These are phyloP conservation scores for Erigeron philadelphicus DNA, from an alignment of 140 eudicot species.

Conservation along the genomic window DNA sequence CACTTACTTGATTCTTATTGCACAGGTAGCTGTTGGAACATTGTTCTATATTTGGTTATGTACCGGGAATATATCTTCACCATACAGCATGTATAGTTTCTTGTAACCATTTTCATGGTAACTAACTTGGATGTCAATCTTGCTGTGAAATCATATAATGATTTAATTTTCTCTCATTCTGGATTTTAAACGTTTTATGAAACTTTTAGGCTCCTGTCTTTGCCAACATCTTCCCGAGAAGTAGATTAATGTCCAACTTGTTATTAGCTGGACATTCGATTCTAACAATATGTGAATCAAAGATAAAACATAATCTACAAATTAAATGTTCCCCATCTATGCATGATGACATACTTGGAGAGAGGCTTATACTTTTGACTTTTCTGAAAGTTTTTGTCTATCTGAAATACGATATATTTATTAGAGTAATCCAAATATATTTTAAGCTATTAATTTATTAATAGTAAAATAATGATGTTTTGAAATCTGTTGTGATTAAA, in stretches of 20 bases:
- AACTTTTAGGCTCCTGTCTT: not conserved
- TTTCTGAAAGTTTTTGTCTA: slow-evolving; percentile 5
- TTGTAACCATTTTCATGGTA: slow-evolving; percentile 68
- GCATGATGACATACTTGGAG: slow-evolving; percentile 7
- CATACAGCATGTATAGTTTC: slow-evolving; percentile 95
- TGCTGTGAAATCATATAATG: slow-evolving; percentile 21
- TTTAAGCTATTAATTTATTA: too few species aligned
- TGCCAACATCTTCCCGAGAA: not conserved
- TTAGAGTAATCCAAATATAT: not conserved
- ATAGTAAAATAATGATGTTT: not conserved
- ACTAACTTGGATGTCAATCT: slow-evolving; percentile 43
- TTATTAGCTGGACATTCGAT: slow-evolving; percentile 4
- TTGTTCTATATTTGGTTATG: slow-evolving; percentile 75
- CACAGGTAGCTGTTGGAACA: slow-evolving; percentile 72
- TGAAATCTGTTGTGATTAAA: not conserved
- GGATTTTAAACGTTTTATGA: not conserved
- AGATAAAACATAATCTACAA: not conserved
- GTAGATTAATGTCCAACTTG: slow-evolving; percentile 7
- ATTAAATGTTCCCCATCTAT: slow-evolving; percentile 3
- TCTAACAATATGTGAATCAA: not conserved
- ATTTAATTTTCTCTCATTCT: slow-evolving; percentile 12
- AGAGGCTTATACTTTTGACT: slow-evolving; percentile 10
- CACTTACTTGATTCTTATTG: slow-evolving; percentile 17
- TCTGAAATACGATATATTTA: slow-evolving; percentile 1
- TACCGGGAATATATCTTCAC: slow-evolving; percentile 64